Evolutionary conservation across 208 protist species (phyloP).

Genomic region (Strigomonas oncopelti): DNA sequence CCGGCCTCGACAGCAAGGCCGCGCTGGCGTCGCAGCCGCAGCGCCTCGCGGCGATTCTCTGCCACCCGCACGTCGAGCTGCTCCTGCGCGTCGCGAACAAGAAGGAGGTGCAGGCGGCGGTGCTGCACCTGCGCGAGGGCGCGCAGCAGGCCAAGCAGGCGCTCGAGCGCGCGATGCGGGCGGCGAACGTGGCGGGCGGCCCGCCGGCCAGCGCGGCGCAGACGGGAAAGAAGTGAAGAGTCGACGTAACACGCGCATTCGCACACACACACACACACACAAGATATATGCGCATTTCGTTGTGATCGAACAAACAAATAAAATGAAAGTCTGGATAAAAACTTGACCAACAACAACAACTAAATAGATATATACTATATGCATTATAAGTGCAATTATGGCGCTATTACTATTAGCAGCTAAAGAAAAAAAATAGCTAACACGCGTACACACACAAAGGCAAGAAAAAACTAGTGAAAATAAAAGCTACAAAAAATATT

Average conservation of each 20-base stretch:
- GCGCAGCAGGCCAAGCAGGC: conserved; percentile 36
- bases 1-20: conserved; percentile 3
- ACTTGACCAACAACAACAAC: no score
- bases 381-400: no score
- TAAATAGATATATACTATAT: no score
- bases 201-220: neutral
- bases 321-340: no score
- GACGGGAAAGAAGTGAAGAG: no score
- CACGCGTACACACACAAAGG: no score
- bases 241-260: no score
- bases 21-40: conserved; percentile 8
- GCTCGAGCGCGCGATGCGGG: conserved; percentile 39
- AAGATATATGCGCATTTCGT: no score
- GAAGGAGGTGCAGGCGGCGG: conserved; percentile 34
- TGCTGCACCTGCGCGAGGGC: conserved; percentile 29
- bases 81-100: conserved; percentile 42
- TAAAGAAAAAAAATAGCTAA: conserved; percentile 1
- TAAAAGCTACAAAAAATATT: neutral
- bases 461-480: neutral
- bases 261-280: no score
- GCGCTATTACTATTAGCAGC: neutral
- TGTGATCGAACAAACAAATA: no score
- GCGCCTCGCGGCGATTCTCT: conserved; percentile 22
- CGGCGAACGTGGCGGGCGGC: conserved; percentile 3
- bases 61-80: conserved; percentile 23